Evolutionary conservation across 2,329 filamentous ascomycete genomes (phyloP), one percentile per base, ranked within the genome.

Genomic region (Xylariaceae sp.): DNA sequence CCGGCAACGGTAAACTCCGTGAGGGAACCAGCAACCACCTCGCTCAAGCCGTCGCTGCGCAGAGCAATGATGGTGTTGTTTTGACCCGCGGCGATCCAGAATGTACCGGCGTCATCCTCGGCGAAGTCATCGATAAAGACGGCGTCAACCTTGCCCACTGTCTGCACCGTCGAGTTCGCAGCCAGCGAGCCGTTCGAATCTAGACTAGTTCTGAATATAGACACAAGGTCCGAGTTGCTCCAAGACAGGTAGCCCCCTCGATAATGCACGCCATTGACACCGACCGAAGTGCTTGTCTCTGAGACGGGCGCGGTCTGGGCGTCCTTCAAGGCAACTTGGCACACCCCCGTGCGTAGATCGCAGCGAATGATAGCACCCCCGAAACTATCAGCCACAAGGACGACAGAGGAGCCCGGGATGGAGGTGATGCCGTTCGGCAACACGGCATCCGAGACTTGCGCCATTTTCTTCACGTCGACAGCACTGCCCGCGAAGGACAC

Each of bases 211-310:
- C 63, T 59, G 55, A 63, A 63, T n/a, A 66, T 44, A 2, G 54
- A 45, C 4, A 29, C 53, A 10, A 22, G 47, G 15, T 57, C 47
- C n/a, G 59, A 61, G 54, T 68, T 65, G 44, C 59, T 62, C 62
- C 65, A 68, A 56, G 67, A 68, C 40, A 65, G 53, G 40, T 62
- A 62, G 1, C 61, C 62, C 12, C 43, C 51, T 16, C 52, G 54
- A n/a, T 66, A 52, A 40, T 66, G 66, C 5, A 68, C 44, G 9
- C 66, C 66, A 41, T 68, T 67, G 53, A 64, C 58, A 19, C 65
- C 66, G n/a, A 65, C 32, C 2, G 47, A 45, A 3, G 48, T 47
- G 1, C 51, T 34, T 4, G 44, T 53, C 1, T 49, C 43, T 32
- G 58, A 41, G 1, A 58, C 51, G 18, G 61, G 51, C 45, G 61